Conservation (phyloP, 1,284 basidiomycete species). For the Irpex rosettiformis region DNA sequence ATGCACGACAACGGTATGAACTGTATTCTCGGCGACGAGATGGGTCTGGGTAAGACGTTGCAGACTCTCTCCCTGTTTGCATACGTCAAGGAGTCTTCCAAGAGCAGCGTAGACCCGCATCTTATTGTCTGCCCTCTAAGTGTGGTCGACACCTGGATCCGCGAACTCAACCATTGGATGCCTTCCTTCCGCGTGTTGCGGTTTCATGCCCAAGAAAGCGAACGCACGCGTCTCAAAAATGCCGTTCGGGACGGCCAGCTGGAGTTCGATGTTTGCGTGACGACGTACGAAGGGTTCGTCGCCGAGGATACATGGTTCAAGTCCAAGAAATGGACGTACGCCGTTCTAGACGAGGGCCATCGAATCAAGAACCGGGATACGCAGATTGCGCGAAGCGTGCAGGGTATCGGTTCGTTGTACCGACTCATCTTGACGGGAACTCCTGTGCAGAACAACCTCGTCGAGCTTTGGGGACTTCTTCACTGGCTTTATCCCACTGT, state of each 20-base stretch:
- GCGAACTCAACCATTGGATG: constrained; percentile 55
- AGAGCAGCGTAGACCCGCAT: constrained; percentile 42
- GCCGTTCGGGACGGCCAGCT: constrained; percentile 28
- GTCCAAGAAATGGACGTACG: constrained; percentile 48
- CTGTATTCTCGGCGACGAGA: constrained; percentile 58
- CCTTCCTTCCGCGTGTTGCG: constrained; percentile 46
- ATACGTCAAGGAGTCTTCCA: constrained; percentile 43
- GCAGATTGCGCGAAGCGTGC: constrained; percentile 39
- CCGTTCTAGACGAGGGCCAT: constrained; percentile 61
- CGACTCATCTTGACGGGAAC: constrained; percentile 60
- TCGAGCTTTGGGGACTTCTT: constrained; percentile 56
- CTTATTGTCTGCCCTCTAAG: constrained; percentile 61
- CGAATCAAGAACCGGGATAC: constrained; percentile 56
- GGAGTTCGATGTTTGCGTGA: constrained; percentile 47
- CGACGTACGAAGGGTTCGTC: constrained; percentile 55
- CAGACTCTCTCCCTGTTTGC: constrained; percentile 62
- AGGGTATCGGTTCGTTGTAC: constrained; percentile 45
- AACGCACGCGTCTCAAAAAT: constrained; percentile 46
- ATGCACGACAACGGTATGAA: constrained; percentile 63
- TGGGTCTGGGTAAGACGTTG: constrained; percentile 65
- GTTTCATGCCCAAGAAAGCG: constrained; percentile 46
- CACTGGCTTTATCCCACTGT: constrained; percentile 52
- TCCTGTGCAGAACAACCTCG: constrained; percentile 60
- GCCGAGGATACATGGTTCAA: constrained; percentile 56
- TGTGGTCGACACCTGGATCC: constrained; percentile 42